phyloP scores from a whole-genome alignment of 1,284 basidiomycete genomes.

The Rhizoctonia solani region DNA sequence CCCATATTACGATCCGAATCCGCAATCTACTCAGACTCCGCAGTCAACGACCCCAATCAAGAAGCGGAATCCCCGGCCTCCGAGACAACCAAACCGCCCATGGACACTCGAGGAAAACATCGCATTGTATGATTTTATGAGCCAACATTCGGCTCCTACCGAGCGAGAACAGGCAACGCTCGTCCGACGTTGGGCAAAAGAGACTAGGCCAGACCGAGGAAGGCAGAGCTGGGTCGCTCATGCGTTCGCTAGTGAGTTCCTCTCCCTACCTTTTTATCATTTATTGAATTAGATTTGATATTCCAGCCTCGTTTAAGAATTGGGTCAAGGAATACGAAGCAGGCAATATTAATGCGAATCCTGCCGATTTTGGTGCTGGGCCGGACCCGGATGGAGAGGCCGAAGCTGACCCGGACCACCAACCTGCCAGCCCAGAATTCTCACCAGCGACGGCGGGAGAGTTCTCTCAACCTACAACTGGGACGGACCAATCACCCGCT shows the following conservation, averaged over 20 bases:
- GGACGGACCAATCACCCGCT: not conserved
- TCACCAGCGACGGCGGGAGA: too few relatives aligned
- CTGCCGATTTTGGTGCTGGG: not conserved
- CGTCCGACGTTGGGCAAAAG: slow-evolving; percentile 22
- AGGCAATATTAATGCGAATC: slow-evolving; percentile 17
- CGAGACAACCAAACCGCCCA: slow-evolving; percentile 8
- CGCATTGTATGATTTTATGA: slow-evolving; percentile 20
- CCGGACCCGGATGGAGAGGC: slow-evolving; percentile 14
- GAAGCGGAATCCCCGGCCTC: slow-evolving; percentile 9
- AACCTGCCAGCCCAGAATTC: not conserved
- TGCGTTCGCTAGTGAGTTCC: slow-evolving; percentile 25
- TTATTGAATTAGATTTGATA: not conserved
- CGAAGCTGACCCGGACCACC: slow-evolving; percentile 21
- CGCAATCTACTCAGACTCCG: not conserved
- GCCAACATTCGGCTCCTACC: slow-evolving; percentile 1
- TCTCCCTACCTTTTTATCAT: not conserved
- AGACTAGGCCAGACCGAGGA: slow-evolving; percentile 18
- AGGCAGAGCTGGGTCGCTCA: slow-evolving; percentile 27
- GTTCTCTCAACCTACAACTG: too few relatives aligned
- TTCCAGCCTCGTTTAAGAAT: slow-evolving; percentile 20
- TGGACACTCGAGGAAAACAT: slow-evolving; percentile 29
- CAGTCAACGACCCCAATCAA: not conserved
- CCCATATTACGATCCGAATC: slow-evolving; percentile 10
- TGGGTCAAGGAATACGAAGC: slow-evolving; percentile 30
- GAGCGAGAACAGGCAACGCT: slow-evolving; percentile 27